Evolutionary conservation across 331 rosid species (phyloP).

Genomic region (Rhamnella rubrinervis): DNA sequence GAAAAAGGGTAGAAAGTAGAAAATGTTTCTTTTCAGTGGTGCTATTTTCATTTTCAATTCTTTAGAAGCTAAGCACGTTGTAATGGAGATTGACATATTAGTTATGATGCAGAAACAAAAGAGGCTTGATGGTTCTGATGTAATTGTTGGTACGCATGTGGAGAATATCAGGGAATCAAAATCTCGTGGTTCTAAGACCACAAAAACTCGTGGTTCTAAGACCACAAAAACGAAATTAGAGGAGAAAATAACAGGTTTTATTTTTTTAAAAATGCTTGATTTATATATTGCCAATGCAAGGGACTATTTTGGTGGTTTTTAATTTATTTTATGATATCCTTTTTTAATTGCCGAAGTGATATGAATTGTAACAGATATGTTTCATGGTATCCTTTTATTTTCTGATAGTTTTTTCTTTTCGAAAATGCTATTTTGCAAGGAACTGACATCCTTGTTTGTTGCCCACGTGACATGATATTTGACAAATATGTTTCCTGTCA

Average conservation of each 20-base stretch:
- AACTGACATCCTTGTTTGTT: background rate
- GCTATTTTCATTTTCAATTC: background rate
- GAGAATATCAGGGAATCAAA: constrained; percentile 30
- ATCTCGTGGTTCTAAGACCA: constrained; percentile 27
- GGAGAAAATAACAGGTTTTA: constrained; percentile 51
- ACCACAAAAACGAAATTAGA: constrained; percentile 30
- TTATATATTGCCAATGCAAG: background rate
- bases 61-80: constrained; percentile 11
- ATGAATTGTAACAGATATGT: background rate
- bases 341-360: background rate
- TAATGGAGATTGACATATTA: constrained; percentile 18
- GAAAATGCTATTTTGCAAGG: background rate
- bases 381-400: background rate
- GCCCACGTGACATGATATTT: background rate
- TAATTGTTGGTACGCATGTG: constrained; percentile 17
- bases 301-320: background rate
- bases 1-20: too few species aligned
- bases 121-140: constrained; percentile 7
- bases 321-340: too few species aligned
- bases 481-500: background rate
- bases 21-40: background rate
- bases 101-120: constrained; percentile 53
- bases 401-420: background rate
- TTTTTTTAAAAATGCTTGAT: background rate
- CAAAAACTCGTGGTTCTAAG: constrained; percentile 27